A percentile compares a stretch with the other conserved stretches of the same genome.
These are phyloP conservation scores for Alloteropsis angusta DNA, from an alignment of 202 grass and related monocot species.

Conservation along the genomic window DNA sequence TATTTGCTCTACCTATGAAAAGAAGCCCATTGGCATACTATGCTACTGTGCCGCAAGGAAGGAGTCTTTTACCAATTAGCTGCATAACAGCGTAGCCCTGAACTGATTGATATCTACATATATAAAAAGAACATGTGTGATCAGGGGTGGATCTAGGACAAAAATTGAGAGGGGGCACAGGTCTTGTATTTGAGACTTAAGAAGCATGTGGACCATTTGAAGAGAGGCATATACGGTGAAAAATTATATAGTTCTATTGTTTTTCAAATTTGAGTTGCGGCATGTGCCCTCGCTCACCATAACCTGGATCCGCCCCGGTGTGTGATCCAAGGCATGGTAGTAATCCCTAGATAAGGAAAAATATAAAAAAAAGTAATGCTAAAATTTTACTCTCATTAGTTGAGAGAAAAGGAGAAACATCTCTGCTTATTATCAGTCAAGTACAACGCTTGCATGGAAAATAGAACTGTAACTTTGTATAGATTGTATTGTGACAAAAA, in stretches of 20 bases:
- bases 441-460: background rate
- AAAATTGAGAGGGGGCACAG: too few relatives aligned
- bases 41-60: background rate
- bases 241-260: too few relatives aligned
- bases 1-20: background rate
- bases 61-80: background rate
- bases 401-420: background rate
- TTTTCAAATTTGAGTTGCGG: too few relatives aligned
- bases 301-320: too few relatives aligned
- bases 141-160: too few relatives aligned
- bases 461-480: background rate
- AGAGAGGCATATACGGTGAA: too few relatives aligned
- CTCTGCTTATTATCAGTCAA: background rate
- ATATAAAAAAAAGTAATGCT: background rate
- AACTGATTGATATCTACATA: background rate
- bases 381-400: background rate
- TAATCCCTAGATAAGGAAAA: background rate
- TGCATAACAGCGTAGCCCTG: background rate
- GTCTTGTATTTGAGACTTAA: too few relatives aligned
- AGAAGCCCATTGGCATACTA: background rate
- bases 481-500: background rate
- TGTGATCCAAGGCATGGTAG: background rate
- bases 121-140: background rate
- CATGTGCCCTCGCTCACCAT: too few relatives aligned
- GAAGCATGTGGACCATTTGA: too few relatives aligned